Evolutionary conservation across 192 early-diverging fungal genomes (phyloP).

Genomic region (Thoreauomyces humboldtii): DNA sequence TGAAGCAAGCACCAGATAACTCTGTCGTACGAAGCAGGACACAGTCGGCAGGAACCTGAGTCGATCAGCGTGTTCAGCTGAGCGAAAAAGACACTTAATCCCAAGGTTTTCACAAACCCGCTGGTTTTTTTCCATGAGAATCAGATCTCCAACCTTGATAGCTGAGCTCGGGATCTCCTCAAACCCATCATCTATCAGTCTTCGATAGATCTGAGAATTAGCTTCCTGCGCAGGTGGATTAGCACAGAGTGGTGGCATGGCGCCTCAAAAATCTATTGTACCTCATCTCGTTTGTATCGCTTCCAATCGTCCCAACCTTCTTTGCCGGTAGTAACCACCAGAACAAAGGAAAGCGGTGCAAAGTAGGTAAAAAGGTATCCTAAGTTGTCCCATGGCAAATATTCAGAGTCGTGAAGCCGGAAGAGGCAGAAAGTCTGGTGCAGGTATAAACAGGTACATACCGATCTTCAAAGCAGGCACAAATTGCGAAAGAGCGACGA

Average conservation of each 20-base stretch:
- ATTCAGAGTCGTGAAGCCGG: no score
- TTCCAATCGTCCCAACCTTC: constrained; percentile 89
- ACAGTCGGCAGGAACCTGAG: constrained; percentile 84
- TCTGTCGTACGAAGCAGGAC: constrained; percentile 84
- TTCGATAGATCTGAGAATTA: constrained; percentile 79
- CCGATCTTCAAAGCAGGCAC: constrained; percentile 81
- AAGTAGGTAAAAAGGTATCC: constrained; percentile 90
- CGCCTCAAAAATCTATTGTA: no score
- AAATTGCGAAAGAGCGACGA: constrained; percentile 91
- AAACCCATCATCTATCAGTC: constrained; percentile 56
- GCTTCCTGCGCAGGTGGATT: no score
- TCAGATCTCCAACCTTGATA: constrained; percentile 85
- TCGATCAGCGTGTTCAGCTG: neutral
- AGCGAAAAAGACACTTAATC: no score
- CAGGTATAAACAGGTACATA: constrained; percentile 30
- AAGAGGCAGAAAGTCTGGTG: no score
- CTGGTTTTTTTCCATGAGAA: constrained; percentile 83
- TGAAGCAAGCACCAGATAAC: constrained; percentile 82
- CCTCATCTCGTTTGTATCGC: constrained; percentile 69
- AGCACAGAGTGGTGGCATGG: no score
- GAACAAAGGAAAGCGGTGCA: constrained; percentile 89
- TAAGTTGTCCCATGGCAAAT: no score
- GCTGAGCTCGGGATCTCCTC: constrained; percentile 72
- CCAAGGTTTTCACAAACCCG: constrained; percentile 44
- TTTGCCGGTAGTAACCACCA: constrained; percentile 87